Conservation (phyloP, 73 alveolate genomes). For the Tetrahymena thermophila region DNA sequence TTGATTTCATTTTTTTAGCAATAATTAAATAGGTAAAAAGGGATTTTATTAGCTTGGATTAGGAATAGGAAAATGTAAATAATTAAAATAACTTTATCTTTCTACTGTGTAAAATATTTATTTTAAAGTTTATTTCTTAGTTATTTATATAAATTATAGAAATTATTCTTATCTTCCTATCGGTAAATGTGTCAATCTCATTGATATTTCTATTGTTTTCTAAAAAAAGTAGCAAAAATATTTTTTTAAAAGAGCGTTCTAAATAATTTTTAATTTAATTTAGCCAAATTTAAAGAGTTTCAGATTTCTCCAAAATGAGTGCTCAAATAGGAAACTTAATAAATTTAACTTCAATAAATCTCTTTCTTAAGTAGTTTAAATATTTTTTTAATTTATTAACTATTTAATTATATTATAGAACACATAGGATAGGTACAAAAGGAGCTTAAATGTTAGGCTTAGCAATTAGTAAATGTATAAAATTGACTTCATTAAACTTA, state of each 20-base stretch:
- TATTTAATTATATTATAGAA: background rate
- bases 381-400: too few relatives aligned
- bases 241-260: too few relatives aligned
- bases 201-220: background rate
- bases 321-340: background rate
- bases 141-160: background rate
- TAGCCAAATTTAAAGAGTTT: background rate
- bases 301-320: background rate
- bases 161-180: background rate
- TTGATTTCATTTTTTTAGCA: background rate
- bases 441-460: background rate
- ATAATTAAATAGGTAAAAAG: background rate
- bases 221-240: background rate
- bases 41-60: background rate
- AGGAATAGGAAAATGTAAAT: background rate
- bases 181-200: background rate
- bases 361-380: background rate
- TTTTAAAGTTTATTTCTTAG: too few relatives aligned
- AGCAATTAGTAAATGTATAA: background rate
- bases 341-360: background rate
- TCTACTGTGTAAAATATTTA: background rate
- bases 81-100: background rate
- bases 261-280: too few relatives aligned
- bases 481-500: background rate
- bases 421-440: background rate